These are phyloP conservation scores for Chrysanthemum makinoi DNA, from an alignment of 129 eudicot genomes.

Conservation along the genomic window DNA sequence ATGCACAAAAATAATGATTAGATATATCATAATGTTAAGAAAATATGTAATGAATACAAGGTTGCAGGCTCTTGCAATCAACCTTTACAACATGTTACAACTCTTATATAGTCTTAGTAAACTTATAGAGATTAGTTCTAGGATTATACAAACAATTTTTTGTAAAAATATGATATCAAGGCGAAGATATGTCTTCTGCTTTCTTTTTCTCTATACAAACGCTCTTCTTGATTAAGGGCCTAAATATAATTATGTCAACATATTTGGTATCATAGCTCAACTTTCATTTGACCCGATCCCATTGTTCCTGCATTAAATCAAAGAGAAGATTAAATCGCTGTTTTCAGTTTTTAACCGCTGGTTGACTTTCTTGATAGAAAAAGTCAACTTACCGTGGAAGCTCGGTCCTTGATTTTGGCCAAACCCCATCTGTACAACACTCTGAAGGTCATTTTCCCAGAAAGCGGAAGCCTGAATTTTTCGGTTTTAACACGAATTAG, in stretches of 20 bases:
- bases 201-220: constrained; percentile 65
- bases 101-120: constrained; percentile 16
- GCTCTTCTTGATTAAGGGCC: constrained; percentile 52
- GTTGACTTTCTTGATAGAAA: constrained; percentile 17
- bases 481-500: constrained; percentile 9
- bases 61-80: constrained; percentile 30
- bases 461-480: constrained; percentile 47
- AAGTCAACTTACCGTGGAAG: constrained; percentile 53
- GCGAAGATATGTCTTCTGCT: constrained; percentile 33
- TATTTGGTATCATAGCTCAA: constrained; percentile 54
- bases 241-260: constrained; percentile 34
- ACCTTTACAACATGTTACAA: constrained; percentile 38
- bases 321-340: constrained; percentile 22
- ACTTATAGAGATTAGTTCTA: constrained; percentile 47
- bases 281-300: constrained; percentile 63
- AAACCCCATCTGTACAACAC: constrained; percentile 77
- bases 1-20: constrained; percentile 37
- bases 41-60: constrained; percentile 19
- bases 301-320: constrained; percentile 43
- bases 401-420: constrained; percentile 58
- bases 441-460: constrained; percentile 82
- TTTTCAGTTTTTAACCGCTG: background rate
- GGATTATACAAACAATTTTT: constrained; percentile 38
- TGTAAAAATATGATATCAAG: constrained; percentile 41
- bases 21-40: constrained; percentile 34